Percentiles rank a stretch among this genome's conserved stretches.
phyloP scores from a whole-genome alignment of 2,329 filamentous ascomycete genomes.

The Ophiosphaerella korrae region DNA sequence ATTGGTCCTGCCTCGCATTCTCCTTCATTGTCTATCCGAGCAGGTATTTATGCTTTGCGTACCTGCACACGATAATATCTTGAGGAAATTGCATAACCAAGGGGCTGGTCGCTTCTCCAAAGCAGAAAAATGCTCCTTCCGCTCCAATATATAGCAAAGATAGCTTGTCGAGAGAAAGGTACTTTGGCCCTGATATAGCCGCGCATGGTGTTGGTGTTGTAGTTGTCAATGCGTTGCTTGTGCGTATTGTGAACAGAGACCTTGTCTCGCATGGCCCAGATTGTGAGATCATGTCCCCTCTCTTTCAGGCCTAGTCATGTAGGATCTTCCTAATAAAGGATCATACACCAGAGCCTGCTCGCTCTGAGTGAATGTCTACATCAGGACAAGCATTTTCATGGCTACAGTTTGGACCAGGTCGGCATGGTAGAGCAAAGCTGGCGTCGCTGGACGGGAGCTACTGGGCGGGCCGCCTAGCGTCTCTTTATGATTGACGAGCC shows the following conservation, averaged over 20 bases:
- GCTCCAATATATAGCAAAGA: constrained; percentile 63
- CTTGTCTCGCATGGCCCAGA: constrained; percentile 63
- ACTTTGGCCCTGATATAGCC: constrained; percentile 55
- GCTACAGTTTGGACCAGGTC: too few relatives aligned
- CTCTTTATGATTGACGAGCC: too few relatives aligned
- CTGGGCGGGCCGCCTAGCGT: too few relatives aligned
- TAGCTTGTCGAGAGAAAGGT: constrained; percentile 57
- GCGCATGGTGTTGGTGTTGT: constrained; percentile 62
- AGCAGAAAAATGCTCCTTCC: too few relatives aligned
- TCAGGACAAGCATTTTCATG: too few relatives aligned
- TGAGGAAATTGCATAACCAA: too few relatives aligned
- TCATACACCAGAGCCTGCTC: constrained; percentile 43
- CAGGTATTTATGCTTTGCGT: constrained; percentile 52
- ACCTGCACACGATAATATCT: too few relatives aligned
- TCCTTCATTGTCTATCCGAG: constrained; percentile 46
- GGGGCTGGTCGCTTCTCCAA: too few relatives aligned
- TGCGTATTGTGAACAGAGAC: constrained; percentile 60
- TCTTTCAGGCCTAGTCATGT: constrained; percentile 48
- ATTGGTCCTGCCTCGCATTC: constrained; percentile 35
- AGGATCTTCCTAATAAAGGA: constrained; percentile 58
- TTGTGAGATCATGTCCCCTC: constrained; percentile 56
- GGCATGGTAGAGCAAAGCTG: too few relatives aligned
- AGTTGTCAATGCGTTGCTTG: constrained; percentile 66
- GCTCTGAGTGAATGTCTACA: neutral
- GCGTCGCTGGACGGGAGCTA: too few relatives aligned